phyloP scores from a whole-genome alignment of 345 rosid genomes.

The Cochlearia excelsa region DNA sequence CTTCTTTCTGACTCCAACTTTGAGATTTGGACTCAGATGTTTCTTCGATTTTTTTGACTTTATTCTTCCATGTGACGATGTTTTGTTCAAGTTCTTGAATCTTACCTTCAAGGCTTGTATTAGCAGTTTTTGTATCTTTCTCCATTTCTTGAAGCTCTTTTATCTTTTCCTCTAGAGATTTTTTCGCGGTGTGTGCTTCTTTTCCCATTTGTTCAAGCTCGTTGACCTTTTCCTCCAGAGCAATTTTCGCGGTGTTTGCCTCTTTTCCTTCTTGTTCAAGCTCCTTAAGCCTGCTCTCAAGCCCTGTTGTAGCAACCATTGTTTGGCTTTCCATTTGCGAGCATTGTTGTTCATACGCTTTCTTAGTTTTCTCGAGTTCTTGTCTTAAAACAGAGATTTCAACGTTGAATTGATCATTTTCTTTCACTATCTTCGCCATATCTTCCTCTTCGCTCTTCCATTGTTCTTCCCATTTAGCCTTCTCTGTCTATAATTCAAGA shows the following conservation, averaged over 20 bases:
- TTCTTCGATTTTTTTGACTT: constrained; percentile 48
- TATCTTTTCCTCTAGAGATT: constrained; percentile 41
- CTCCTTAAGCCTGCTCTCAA: constrained; percentile 48
- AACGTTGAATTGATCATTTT: constrained; percentile 38
- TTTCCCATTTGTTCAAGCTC: constrained; percentile 64
- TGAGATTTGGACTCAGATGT: constrained; percentile 39
- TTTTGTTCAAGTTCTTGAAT: constrained; percentile 51
- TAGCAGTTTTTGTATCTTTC: constrained; percentile 47
- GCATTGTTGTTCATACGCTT: constrained; percentile 46
- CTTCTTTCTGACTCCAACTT: constrained; percentile 58
- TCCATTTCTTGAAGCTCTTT: constrained; percentile 63
- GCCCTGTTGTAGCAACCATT: constrained; percentile 42
- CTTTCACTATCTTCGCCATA: constrained; percentile 38
- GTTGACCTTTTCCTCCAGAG: constrained; percentile 43
- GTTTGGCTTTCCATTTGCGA: constrained; percentile 58
- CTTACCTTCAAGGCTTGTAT: constrained; percentile 42
- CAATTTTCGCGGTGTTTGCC: constrained; percentile 40
- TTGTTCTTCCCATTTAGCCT: constrained; percentile 46
- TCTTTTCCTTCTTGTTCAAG: constrained; percentile 59
- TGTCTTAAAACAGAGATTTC: constrained; percentile 41
- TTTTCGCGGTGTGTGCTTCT: constrained; percentile 47
- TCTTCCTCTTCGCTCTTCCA: constrained; percentile 46
- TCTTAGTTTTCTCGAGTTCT: constrained; percentile 49
- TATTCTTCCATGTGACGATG: constrained; percentile 42
- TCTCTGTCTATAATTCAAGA: constrained; percentile 41